Base-by-base conservation (phyloP, 2,329 filamentous ascomycete genomes). In the Erysiphe neolycopersici region DNA sequence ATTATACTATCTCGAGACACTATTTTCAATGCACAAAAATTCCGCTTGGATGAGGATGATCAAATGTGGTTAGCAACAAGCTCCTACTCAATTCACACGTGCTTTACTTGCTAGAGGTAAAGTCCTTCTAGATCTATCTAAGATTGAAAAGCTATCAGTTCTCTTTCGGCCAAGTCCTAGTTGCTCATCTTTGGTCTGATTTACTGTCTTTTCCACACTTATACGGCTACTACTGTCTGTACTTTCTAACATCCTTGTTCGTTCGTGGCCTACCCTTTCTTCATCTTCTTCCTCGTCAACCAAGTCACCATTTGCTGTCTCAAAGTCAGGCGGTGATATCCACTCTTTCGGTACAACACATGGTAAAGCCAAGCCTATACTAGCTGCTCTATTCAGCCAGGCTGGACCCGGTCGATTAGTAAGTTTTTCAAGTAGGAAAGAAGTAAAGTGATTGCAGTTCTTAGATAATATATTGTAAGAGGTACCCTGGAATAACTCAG, bases 371-470 rank as follows among this genome's bases (percentile, higher is more conserved):
- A 85, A 69, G 35, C 82, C 82, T 48, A 91, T 81, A 51, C 71
- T 77, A n/a, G 82, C 82, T 1, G 82, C 82, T 44, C 82, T 71
- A 54, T 91, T 91, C 44, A 91, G 62, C 78, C 81, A 91, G 16
- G 59, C 61, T 0, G 82, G 82, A 0, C 78, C 79, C 1, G 73
- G 63, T 39, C 71, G 68, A 5, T 75, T 72, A 1, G 79, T 87
- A 44, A 91, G 66, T 50, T 70, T 71, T 56, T 76, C 65, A 59
- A 79, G 84, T 16, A 91, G 67, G 52, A 78, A 73, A 17, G 73
- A 73, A 2, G 81, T 87, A 57, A 91, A 91, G 58, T 91, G 82
- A 58, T 91, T 91, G 67, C 82, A 91, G 59, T 91, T 91, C 52
- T 74, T 74, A 17, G 76, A 83, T 38, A 91, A 66, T 13, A 91